Conservation (phyloP, 192 early-diverging fungal species). For the Linnemannia hyalina region DNA sequence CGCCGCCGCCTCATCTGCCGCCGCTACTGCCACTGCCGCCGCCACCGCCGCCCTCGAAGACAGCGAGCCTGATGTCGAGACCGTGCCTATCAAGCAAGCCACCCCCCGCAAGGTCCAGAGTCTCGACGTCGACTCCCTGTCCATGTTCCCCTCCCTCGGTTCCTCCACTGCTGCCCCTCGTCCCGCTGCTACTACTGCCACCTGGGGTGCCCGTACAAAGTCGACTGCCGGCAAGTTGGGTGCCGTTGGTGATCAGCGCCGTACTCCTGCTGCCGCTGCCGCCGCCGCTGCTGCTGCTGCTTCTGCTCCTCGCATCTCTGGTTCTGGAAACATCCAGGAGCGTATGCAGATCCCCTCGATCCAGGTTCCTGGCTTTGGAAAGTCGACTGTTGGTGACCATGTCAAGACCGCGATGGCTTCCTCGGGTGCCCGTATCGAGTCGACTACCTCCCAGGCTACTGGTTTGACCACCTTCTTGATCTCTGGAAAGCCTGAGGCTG, state of each 20-base stretch:
- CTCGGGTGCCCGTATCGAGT: slow-evolving; percentile 85
- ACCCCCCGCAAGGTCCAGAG: slow-evolving; percentile 44
- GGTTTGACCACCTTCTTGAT: slow-evolving; percentile 87
- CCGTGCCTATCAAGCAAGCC: slow-evolving; percentile 26
- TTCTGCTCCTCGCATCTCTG: slow-evolving; percentile 35
- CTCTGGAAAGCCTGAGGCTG: slow-evolving; percentile 83
- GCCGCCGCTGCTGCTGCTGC: slow-evolving; percentile 55
- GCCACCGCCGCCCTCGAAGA: slow-evolving; percentile 24
- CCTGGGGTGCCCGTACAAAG: slow-evolving; percentile 58
- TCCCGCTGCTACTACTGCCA: slow-evolving; percentile 38
- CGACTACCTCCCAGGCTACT: slow-evolving; percentile 79
- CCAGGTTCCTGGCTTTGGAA: slow-evolving; percentile 61
- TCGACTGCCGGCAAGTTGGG: slow-evolving; percentile 56
- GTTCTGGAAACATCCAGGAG: slow-evolving; percentile 68
- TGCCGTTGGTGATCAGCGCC: slow-evolving; percentile 56
- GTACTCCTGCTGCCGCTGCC: slow-evolving; percentile 46
- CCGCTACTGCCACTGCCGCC: slow-evolving; percentile 33
- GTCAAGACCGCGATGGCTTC: slow-evolving; percentile 73
- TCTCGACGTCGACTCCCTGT: slow-evolving; percentile 71
- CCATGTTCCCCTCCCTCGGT: slow-evolving; percentile 85
- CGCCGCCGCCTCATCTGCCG: slow-evolving; percentile 33
- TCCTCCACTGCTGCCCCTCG: slow-evolving; percentile 57
- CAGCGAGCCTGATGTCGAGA: slow-evolving; percentile 13
- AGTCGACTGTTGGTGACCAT: slow-evolving; percentile 64
- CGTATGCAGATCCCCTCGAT: slow-evolving; percentile 66